Evolutionary conservation across 192 early-diverging fungal species (phyloP), one percentile per base, ranked within the genome.

Genomic region (Gaertneriomyces sp.): DNA sequence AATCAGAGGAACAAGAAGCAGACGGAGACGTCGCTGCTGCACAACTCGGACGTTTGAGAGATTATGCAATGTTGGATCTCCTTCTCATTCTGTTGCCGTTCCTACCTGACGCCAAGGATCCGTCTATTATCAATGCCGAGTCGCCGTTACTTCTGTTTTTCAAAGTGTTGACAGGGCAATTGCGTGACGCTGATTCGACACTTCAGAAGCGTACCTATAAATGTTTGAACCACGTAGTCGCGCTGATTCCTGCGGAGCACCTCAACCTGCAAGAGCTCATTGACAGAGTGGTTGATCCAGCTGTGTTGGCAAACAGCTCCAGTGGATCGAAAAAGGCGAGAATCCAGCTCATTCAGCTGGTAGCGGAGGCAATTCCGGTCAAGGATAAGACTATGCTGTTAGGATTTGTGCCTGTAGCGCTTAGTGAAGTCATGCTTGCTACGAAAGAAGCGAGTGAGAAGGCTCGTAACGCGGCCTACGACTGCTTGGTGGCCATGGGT

Each of bases 141-240:
- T 64, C 63, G 12, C 73, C 81, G 11, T 42, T 78, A 11, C 53
- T 55, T 5, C 44, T 78, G 33, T 78, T 79, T 58, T 81, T 78
- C 70, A 65, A 73, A 7, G 63, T 84, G 7, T 63, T 82, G 5
- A 56, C 66, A 5, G 74, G 75, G 19, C 85, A 89, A 69, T 75
- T 90, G 40, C 79, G 82, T 9, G 82, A 91, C 54, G 68, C 74
- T 12, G 91, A 93, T 60, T 72, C 88, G 0, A 84, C 81, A 10
- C 68, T 96, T 14, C 96, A 97, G 69, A 98, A 98, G 83, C 95
- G 93, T 78, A 91, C 89, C 0, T 98, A 98, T 82, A 94, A 95
- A 78, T 80, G 89, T 5, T 83, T 98, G 10, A 79, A 81, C 66
- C 81, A 81, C 63, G 83, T 85, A 11, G 71, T 76, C 20, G 42